phyloP scores from a whole-genome alignment of 257 asterid genomes.

The Euphrasia confusa region DNA sequence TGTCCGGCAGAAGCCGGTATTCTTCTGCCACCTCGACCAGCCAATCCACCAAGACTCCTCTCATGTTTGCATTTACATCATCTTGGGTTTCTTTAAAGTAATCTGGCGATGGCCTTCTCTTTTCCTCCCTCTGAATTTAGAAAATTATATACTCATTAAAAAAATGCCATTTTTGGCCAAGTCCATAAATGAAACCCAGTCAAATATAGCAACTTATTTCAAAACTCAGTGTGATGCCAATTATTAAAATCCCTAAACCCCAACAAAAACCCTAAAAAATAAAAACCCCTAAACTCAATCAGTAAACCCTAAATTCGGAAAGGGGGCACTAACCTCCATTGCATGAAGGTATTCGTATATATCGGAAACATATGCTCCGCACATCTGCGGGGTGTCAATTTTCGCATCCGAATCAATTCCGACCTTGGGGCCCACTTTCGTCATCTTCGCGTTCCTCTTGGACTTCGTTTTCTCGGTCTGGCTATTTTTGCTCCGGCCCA shows the following conservation, averaged over 20 bases:
- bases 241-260: background rate
- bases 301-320: background rate
- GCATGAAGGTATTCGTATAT: slow-evolving; percentile 62
- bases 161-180: background rate
- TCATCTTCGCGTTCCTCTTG: slow-evolving; percentile 23
- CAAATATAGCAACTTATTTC: too few species aligned
- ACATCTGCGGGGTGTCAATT: slow-evolving; percentile 63
- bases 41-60: slow-evolving; percentile 85
- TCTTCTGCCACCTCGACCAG: slow-evolving; percentile 2
- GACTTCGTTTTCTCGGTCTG: background rate
- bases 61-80: slow-evolving; percentile 72
- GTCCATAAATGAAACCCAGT: too few species aligned
- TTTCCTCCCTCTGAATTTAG: slow-evolving; percentile 47
- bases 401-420: slow-evolving; percentile 32
- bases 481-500: too few species aligned
- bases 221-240: background rate
- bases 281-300: background rate
- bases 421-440: slow-evolving; percentile 25
- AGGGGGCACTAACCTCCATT: slow-evolving; percentile 59
- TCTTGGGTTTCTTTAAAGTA: slow-evolving; percentile 64
- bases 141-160: background rate
- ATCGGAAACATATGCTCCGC: slow-evolving; percentile 61
- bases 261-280: background rate
- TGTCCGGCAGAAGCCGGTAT: slow-evolving; percentile 33
- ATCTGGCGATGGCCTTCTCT: slow-evolving; percentile 58